phyloP scores from a whole-genome alignment of 1,284 basidiomycete genomes.

The Sporisorium graminicola region DNA sequence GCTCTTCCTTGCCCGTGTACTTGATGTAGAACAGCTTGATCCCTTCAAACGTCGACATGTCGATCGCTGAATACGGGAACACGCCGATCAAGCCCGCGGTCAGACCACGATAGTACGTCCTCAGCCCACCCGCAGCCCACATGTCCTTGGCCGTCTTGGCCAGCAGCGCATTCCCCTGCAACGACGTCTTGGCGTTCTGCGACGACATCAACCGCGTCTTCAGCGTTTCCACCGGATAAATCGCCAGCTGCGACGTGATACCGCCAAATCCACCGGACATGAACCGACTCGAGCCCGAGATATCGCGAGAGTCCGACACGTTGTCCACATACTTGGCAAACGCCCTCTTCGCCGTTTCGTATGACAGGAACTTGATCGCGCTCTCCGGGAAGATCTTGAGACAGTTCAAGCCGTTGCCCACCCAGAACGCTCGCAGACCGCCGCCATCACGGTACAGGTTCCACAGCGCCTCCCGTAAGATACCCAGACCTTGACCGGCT shows the following conservation, averaged over 20 bases:
- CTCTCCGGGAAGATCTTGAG: slow-evolving; percentile 87
- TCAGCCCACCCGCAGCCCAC: slow-evolving; percentile 82
- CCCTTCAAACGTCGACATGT: slow-evolving; percentile 71
- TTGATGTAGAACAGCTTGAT: slow-evolving; percentile 71
- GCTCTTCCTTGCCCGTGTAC: slow-evolving; percentile 70
- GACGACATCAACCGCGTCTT: slow-evolving; percentile 80
- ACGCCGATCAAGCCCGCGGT: slow-evolving; percentile 74
- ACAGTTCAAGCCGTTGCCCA: slow-evolving; percentile 76
- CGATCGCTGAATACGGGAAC: slow-evolving; percentile 71
- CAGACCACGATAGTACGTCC: slow-evolving; percentile 91
- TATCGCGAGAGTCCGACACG: slow-evolving; percentile 88
- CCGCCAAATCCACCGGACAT: slow-evolving; percentile 95
- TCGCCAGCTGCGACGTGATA: slow-evolving; percentile 86
- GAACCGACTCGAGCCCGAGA: slow-evolving; percentile 92
- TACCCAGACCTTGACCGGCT: slow-evolving; percentile 70
- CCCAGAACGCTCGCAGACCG: slow-evolving; percentile 93
- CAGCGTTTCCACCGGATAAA: slow-evolving; percentile 69
- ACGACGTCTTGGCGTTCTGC: slow-evolving; percentile 70
- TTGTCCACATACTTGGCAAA: slow-evolving; percentile 92
- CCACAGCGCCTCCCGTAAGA: slow-evolving; percentile 79
- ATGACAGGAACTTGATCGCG: slow-evolving; percentile 97
- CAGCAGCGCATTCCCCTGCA: slow-evolving; percentile 75
- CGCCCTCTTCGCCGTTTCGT: slow-evolving; percentile 94
- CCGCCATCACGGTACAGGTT: slow-evolving; percentile 83
- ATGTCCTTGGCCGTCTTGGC: slow-evolving; percentile 77